A percentile compares a stretch with the other conserved stretches of the same genome.
Evolutionary conservation across 2,329 filamentous ascomycete genomes (phyloP).

Genomic region (Parastagonospora nodorum): DNA sequence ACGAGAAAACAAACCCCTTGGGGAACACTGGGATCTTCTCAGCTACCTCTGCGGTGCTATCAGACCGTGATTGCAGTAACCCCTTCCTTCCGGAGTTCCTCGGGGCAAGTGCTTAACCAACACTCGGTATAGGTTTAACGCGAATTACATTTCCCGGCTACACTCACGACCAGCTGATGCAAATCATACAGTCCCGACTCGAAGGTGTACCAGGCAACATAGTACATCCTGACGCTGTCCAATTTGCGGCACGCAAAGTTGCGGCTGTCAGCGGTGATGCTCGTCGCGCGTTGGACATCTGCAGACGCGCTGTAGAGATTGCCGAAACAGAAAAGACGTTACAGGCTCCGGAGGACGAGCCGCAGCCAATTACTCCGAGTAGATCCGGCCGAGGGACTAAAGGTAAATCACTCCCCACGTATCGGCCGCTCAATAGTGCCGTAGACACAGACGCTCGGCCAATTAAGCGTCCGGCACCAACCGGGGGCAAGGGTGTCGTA

Average conservation of each 20-base stretch:
- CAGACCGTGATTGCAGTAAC: constrained; percentile 20
- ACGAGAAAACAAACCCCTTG: constrained; percentile 21
- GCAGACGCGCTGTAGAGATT: constrained; percentile 90
- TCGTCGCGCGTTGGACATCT: constrained; percentile 90
- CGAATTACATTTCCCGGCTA: constrained; percentile 97
- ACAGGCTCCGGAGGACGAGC: constrained; percentile 39
- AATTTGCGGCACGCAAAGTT: constrained; percentile 96
- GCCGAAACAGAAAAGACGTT: constrained; percentile 73
- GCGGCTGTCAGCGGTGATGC: constrained; percentile 96
- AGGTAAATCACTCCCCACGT: constrained; percentile 21
- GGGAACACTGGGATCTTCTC: constrained; percentile 20
- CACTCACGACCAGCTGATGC: constrained; percentile 95
- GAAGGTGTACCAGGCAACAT: constrained; percentile 86
- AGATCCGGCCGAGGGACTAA: constrained; percentile 55
- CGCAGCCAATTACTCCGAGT: constrained; percentile 65
- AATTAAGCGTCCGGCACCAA: constrained; percentile 28
- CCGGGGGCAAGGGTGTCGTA: constrained; percentile 61
- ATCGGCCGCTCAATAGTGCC: constrained; percentile 24
- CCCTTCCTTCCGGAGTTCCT: constrained; percentile 15
- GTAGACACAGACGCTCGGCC: constrained; percentile 24
- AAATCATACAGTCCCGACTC: constrained; percentile 93
- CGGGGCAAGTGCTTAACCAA: constrained; percentile 37
- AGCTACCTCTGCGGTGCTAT: constrained; percentile 19
- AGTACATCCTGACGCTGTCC: constrained; percentile 89
- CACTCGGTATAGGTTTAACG: constrained; percentile 65